phyloP scores from a whole-genome alignment of 2,329 filamentous ascomycete genomes.

The Alternaria arborescens region DNA sequence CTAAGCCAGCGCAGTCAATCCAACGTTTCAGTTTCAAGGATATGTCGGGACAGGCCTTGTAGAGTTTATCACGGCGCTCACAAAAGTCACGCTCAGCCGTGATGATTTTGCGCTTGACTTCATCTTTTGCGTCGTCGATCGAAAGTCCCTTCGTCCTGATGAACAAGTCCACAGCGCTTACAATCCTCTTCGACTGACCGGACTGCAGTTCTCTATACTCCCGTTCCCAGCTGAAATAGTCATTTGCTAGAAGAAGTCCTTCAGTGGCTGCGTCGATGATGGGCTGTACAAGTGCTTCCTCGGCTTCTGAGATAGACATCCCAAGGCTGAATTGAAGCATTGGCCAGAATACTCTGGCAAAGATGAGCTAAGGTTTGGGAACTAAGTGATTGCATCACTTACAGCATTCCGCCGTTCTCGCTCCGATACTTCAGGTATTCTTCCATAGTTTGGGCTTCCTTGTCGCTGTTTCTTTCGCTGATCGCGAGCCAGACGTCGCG shows the following conservation, averaged over 20 bases:
- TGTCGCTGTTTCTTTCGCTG: slow-evolving; percentile 1
- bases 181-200: not conserved
- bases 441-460: not conserved
- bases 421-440: slow-evolving; percentile 5
- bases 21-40: not conserved
- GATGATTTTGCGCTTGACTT: not conserved
- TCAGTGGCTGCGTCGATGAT: not conserved
- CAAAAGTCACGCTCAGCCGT: not conserved
- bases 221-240: slow-evolving; percentile 5
- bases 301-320: not conserved
- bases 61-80: not conserved
- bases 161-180: slow-evolving; percentile 2
- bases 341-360: not conserved
- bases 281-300: not conserved
- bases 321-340: slow-evolving; percentile 7
- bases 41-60: not conserved
- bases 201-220: slow-evolving; percentile 1
- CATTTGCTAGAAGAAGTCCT: not conserved
- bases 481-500: slow-evolving; percentile 1
- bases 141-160: not conserved
- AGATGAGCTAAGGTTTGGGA: not conserved
- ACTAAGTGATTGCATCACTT: not conserved
- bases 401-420: slow-evolving; percentile 3
- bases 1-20: slow-evolving; percentile 1
- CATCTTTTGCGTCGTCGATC: not conserved